A percentile compares a stretch with the other conserved stretches of the same genome.
Evolutionary conservation across 257 asterid genomes (phyloP).

Genomic region (Euphrasia confusa): DNA sequence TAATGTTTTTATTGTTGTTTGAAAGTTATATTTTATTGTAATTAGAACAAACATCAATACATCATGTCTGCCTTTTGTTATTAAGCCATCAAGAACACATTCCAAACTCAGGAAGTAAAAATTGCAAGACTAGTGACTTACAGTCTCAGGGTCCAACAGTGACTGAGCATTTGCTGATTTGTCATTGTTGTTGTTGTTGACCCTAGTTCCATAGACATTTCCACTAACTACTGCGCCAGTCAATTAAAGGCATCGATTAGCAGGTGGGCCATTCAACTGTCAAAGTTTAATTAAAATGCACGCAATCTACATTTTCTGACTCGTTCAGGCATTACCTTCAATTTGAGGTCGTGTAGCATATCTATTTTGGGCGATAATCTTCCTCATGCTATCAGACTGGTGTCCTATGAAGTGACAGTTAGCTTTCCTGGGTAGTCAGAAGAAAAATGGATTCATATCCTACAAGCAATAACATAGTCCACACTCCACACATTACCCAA

Average conservation of each 20-base stretch:
- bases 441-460: conserved; percentile 10
- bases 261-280: conserved; percentile 21
- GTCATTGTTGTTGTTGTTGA: conserved; percentile 5
- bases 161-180: conserved; percentile 31
- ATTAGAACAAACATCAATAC: too few species aligned
- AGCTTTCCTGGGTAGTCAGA: conserved; percentile 49
- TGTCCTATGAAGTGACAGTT: conserved; percentile 66
- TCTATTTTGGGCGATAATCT: conserved; percentile 26
- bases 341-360: conserved; percentile 31
- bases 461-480: not conserved
- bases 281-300: conserved; percentile 21
- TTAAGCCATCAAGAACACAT: too few species aligned
- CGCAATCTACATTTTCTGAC: conserved; percentile 17
- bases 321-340: conserved; percentile 34
- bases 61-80: too few species aligned
- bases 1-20: too few species aligned
- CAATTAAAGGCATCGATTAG: conserved; percentile 30
- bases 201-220: conserved; percentile 24
- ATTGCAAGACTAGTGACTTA: conserved; percentile 29
- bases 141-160: conserved; percentile 27
- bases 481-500: not conserved
- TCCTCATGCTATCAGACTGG: conserved; percentile 33
- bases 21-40: too few species aligned
- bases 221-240: conserved; percentile 30
- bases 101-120: conserved; percentile 2